A percentile compares a stretch with the other conserved stretches of the same genome.
phyloP scores from a whole-genome alignment of 768 basidiomycete species.

The Lactarius indigo region DNA sequence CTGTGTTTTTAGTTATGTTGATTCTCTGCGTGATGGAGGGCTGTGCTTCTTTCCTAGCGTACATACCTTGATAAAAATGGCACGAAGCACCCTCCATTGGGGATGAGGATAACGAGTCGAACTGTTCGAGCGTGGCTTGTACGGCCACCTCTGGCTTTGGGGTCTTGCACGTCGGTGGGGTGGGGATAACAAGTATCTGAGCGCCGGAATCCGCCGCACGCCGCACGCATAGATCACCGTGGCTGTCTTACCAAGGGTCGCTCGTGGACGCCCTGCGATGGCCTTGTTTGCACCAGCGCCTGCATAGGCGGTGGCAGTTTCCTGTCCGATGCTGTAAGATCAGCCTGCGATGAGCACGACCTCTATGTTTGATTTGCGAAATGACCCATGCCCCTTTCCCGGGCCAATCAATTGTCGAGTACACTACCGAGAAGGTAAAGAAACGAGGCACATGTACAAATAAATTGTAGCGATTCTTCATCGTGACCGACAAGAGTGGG shows the following conservation, averaged over 20 bases:
- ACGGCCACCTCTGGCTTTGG: too few species aligned
- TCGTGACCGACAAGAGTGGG: background rate
- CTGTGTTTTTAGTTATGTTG: too few species aligned
- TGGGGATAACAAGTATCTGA: background rate
- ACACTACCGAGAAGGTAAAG: background rate
- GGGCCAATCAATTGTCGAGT: background rate
- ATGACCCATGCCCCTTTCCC: background rate
- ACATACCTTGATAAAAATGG: too few species aligned
- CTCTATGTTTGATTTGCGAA: slow-evolving; percentile 13
- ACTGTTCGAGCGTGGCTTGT: too few species aligned
- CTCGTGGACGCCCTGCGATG: slow-evolving; percentile 12
- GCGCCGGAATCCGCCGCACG: background rate
- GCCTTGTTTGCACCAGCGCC: slow-evolving; percentile 15
- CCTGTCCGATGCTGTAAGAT: slow-evolving; percentile 21
- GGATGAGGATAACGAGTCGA: too few species aligned
- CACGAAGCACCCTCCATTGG: too few species aligned
- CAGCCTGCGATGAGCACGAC: slow-evolving; percentile 25
- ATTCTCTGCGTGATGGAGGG: too few species aligned
- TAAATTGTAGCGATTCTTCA: background rate
- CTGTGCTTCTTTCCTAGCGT: too few species aligned
- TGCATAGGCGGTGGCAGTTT: slow-evolving; percentile 17
- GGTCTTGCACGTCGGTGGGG: too few species aligned
- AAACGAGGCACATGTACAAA: background rate
- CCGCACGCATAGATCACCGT: background rate
- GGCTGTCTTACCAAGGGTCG: slow-evolving; percentile 20